Percentiles rank a stretch among this genome's conserved stretches.
These are phyloP conservation scores for Sarocladium kiliense DNA, from an alignment of 2,329 filamentous ascomycete species.

Conservation along the genomic window DNA sequence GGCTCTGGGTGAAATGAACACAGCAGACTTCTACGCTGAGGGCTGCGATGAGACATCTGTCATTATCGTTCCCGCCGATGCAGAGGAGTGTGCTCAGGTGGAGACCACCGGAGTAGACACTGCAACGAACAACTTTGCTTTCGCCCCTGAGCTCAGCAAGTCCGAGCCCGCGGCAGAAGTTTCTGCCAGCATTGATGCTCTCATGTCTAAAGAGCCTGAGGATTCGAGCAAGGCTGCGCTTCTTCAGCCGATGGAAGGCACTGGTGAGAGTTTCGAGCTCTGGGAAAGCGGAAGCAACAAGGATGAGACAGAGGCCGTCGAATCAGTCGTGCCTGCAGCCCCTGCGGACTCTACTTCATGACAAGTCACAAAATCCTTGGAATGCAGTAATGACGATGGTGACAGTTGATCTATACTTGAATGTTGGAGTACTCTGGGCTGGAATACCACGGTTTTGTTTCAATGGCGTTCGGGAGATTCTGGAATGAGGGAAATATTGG, in stretches of 20 bases:
- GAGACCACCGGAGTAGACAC: neutral
- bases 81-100: constrained; percentile 30
- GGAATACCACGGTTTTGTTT: constrained; percentile 3
- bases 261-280: constrained; percentile 58
- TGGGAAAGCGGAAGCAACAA: constrained; percentile 66
- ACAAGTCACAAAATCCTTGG: neutral
- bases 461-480: neutral
- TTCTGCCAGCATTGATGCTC: constrained; percentile 24
- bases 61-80: constrained; percentile 58
- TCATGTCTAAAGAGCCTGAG: constrained; percentile 27
- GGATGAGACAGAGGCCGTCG: constrained; percentile 36
- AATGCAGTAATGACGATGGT: neutral
- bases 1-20: constrained; percentile 63
- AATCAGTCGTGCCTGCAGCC: neutral
- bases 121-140: neutral
- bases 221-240: constrained; percentile 39
- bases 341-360: too few relatives aligned
- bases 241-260: constrained; percentile 52
- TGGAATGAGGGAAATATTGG: neutral
- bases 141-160: constrained; percentile 12
- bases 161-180: constrained; percentile 16
- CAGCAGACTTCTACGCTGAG: constrained; percentile 61
- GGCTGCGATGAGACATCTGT: constrained; percentile 60
- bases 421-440: neutral
- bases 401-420: neutral